Percentiles rank a stretch among this genome's conserved stretches.
These are phyloP conservation scores for Polyplosphaeria fusca DNA, from an alignment of 495 filamentous ascomycete species.

Conservation along the genomic window DNA sequence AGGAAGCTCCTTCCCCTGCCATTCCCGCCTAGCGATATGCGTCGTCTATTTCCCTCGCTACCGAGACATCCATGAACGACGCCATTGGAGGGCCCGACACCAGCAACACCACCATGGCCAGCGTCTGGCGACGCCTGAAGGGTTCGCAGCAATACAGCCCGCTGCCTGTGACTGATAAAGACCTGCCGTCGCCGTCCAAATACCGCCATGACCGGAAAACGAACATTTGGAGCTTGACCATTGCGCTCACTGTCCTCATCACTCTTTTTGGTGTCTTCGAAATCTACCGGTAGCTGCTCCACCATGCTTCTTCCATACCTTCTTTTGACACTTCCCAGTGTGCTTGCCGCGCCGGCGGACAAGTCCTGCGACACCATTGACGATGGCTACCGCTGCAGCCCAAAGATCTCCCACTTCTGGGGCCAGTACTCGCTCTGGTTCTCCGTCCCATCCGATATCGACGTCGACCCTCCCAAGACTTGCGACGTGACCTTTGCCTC, in stretches of 20 bases:
- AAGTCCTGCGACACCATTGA: constrained; percentile 50
- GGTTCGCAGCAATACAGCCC: constrained; percentile 3
- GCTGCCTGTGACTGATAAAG: constrained; percentile 14
- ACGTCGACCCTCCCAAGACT: constrained; percentile 52
- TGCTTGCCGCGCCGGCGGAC: neutral
- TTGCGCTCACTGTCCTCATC: constrained; percentile 2
- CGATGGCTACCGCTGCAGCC: constrained; percentile 61
- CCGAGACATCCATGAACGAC: too few species aligned
- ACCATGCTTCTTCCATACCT: constrained; percentile 1
- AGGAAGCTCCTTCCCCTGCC: too few species aligned
- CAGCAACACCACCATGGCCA: constrained; percentile 6
- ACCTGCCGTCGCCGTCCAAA: constrained; percentile 15
- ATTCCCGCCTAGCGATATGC: too few species aligned
- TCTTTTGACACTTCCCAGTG: constrained; percentile 14
- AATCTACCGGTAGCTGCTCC: constrained; percentile 11
- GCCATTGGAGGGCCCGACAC: too few species aligned
- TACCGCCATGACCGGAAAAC: neutral
- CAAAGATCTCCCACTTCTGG: constrained; percentile 66
- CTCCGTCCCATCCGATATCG: constrained; percentile 62
- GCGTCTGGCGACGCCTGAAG: constrained; percentile 20
- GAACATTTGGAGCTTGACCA: neutral
- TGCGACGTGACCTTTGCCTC: constrained; percentile 77
- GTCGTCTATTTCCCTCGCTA: too few species aligned
- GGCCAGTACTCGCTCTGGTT: constrained; percentile 86
- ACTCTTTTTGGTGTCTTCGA: constrained; percentile 9